Base-by-base conservation (phyloP, 2,329 filamentous ascomycete genomes). In the Pseudogymnoascus destructans region DNA sequence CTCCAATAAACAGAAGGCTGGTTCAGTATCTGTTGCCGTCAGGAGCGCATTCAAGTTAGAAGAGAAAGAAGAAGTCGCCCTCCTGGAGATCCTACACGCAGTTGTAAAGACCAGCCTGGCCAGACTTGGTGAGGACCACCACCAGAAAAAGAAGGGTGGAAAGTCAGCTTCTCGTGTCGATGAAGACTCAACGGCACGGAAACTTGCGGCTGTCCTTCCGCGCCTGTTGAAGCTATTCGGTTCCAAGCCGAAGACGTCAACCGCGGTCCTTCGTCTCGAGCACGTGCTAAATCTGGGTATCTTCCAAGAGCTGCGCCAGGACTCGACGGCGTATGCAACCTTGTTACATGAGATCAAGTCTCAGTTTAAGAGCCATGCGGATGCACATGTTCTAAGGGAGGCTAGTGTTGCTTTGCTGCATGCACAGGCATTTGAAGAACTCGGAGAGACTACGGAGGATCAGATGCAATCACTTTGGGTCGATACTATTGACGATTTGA, bases 361-460 rank as follows among this genome's bases (percentile, higher is more conserved):
- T 59, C 93, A 98, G 66, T 97, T 98, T 73, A 84, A 87, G 65
- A 84, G 89, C n/a, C 93, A 98, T 68, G 87, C 88, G 42, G 89
- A 95, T 66, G 86, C 88, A 65, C 81, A 81, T 58, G 91, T 97
- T 15, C 77, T 98, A 49, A 82, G 83, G 9, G 91, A 96, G 70
- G 92, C 90, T 11, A 86, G 87, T 25, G 79, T 83, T 19, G 88
- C 91, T 4, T 80, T 98, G 35, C 74, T 95, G 30, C 89, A 95
- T 68, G 90, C 92, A 7, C 85, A 88, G 63, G 85, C 84, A 61
- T 92, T 89, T 61, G 89, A 93, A 61, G 92, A 95, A 67, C 81
- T 95, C 32, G 87, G 91, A 64, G 93, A 98, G 66, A 75, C 89
- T 10, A 86, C 90, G 1, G 87, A 93, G 62, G 80, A 78, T 67